Base-by-base conservation (phyloP, 2,329 filamentous ascomycete genomes). In the Fusarium duplospermum region DNA sequence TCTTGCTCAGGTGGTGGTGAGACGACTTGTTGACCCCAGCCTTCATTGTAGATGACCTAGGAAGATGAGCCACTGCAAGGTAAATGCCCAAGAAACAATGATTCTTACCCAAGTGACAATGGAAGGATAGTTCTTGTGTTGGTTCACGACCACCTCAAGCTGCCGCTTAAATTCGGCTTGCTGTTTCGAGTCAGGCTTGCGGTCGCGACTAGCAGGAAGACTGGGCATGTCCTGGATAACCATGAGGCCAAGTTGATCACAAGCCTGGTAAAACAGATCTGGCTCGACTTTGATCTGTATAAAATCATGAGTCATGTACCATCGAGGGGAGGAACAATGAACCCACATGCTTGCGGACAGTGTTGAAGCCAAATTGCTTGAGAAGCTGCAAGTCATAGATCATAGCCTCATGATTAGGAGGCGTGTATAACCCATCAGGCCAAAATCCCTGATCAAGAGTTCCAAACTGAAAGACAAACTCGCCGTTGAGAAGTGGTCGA, bases 141-240 rank as follows among this genome's bases (percentile, higher is more conserved):
- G 90, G 42, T 89, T 85, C 47, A 94, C 82, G 50, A 93, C 80
- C 10, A 92, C 74, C 33, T 88, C 87, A 2, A 93, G 84, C 76
- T 93, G 90, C 1, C 91, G 87, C 54, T 87, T 83, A 68, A 93
- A 94, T 75, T 94, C 92, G 7, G 83, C 82, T 77, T 93, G 91
- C 70, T 92, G 86, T 1, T 80, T 83, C 2, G 82, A 80, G 42
- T 83, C 81, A 45, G 87, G 84, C 27, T 76, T 80, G 3, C 80
- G 77, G 4, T 76, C 79, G 22, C 73, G 77, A 3, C 67, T 69
- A 7, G 71, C 71, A 13, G 71, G 71, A 64, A 93, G 81, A 3
- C 90, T 87, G 0, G 92, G 92, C 92, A 94, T 94, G 70, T 94
- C 92, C 78, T 93, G 92, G 56, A 93, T 90, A 7, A 94, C 86